Evolutionary conservation across 1,139 yeast genomes (phyloP), one percentile per base, ranked within the genome.

Genomic region (Hemisphaericaspora xylanilytica): DNA sequence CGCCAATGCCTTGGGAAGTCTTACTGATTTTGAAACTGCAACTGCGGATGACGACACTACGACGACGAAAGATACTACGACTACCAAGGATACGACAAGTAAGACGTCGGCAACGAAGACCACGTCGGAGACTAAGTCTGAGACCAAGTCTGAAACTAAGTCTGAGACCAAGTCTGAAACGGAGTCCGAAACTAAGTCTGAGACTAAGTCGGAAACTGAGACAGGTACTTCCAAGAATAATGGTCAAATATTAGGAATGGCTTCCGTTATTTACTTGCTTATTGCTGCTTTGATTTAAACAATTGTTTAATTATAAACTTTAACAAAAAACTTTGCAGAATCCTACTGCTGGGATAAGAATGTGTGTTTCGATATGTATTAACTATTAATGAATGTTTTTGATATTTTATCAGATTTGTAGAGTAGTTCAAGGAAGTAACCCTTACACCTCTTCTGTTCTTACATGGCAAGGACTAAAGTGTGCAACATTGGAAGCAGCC

Each of bases 231-330:
- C 31, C 15, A 34, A 34, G 32, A 34, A 34, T 11, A 32, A 15
- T 15, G 36, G 30, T 6, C 14, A 15, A 11, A 13, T 27, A 17
- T 5, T 28, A 8, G 36, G 36, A 14, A 17, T 34, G 20, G 36
- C 27, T 18, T 32, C 35, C 6, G 11, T 28, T 6, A 11, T 27
- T 16, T 34, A 18, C 10, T 7, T 34, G 7, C n/a, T 28, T 27
- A 32, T 27, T 6, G 27, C 20, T 14, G 36, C 36, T 14, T 26
- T 34, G 9, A n/a, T 34, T 17, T 34, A n/a, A n/a, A n/a, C n/a
- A n/a, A n/a, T n/a, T n/a, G n/a, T n/a, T n/a, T n/a, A n/a, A n/a
- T n/a, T n/a, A n/a, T n/a, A n/a, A 28, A 34, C 11, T 22, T 12
- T 6, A 22, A 22, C 26, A 8, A 5, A 9, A 10, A 8, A 22